These are phyloP conservation scores for Fusarium sp. DNA, from an alignment of 2,329 filamentous ascomycete species.

Conservation along the genomic window DNA sequence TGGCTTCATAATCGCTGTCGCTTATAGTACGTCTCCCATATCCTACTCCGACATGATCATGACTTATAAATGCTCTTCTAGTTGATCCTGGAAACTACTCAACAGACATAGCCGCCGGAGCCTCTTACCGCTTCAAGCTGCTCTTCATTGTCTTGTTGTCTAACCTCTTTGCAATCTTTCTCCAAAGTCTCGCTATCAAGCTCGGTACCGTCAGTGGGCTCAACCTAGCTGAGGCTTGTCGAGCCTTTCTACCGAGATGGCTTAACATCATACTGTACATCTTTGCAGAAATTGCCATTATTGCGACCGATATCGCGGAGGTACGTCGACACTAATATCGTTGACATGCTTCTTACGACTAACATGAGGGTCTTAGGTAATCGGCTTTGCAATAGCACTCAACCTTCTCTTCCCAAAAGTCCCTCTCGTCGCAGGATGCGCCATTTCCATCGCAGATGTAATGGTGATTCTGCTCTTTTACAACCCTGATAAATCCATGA, in stretches of 20 bases:
- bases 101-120: constrained; percentile 3
- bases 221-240: constrained; percentile 73
- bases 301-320: constrained; percentile 77
- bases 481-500: constrained; percentile 66
- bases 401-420: constrained; percentile 72
- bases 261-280: constrained; percentile 69
- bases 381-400: constrained; percentile 75
- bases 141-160: neutral
- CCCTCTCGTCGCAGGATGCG: constrained; percentile 74
- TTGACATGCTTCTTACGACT: too few relatives aligned
- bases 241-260: constrained; percentile 73
- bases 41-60: neutral
- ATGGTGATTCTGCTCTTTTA: constrained; percentile 76
- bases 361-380: constrained; percentile 63
- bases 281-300: constrained; percentile 73
- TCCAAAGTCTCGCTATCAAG: constrained; percentile 75
- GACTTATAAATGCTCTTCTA: accelerated
- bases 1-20: constrained; percentile 7
- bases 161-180: constrained; percentile 74
- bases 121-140: neutral
- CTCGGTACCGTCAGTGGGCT: constrained; percentile 75
- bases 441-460: constrained; percentile 74
- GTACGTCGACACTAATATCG: too few relatives aligned
- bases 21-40: neutral
- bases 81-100: constrained; percentile 13